phyloP scores from a whole-genome alignment of 306 rosid genomes.

The Clitoria ternatea region DNA sequence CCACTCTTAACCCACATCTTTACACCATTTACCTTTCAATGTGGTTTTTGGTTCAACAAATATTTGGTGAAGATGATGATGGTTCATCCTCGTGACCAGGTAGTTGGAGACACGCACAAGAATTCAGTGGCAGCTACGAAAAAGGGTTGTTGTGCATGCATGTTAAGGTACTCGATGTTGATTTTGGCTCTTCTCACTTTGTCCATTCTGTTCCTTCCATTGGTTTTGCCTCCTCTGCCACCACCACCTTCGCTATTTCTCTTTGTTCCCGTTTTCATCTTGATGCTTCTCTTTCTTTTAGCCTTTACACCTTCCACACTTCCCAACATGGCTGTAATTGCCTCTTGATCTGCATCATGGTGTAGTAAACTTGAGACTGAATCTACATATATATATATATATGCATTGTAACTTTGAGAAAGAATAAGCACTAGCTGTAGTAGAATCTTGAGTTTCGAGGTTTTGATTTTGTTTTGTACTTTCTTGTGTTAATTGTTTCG shows the following conservation, averaged over 20 bases:
- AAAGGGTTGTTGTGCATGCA: conserved; percentile 17
- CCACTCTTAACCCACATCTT: not conserved
- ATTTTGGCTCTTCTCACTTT: conserved; percentile 44
- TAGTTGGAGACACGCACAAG: not conserved
- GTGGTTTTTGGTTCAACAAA: not conserved
- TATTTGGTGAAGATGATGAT: not conserved
- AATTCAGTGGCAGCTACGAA: not conserved
- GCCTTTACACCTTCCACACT: conserved; percentile 46
- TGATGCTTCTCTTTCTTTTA: conserved; percentile 43
- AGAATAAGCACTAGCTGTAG: not conserved
- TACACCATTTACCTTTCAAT: not conserved
- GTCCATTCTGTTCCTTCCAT: conserved; percentile 47
- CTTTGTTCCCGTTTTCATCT: conserved; percentile 51
- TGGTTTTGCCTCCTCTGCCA: conserved; percentile 71
- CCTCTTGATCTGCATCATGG: not conserved
- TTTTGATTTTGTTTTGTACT: not conserved
- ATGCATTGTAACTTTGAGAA: not conserved
- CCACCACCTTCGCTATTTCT: conserved; percentile 63
- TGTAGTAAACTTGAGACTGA: too few species aligned
- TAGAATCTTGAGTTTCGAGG: not conserved
- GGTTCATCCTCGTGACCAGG: not conserved
- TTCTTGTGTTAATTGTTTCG: not conserved
- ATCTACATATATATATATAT: too few species aligned
- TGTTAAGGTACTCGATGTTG: conserved; percentile 44
- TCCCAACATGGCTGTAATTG: conserved; percentile 24